Evolutionary conservation across 176 grass and related monocot genomes (phyloP), one percentile per base, ranked within the genome.

Genomic region (Phoenix dactylifera): DNA sequence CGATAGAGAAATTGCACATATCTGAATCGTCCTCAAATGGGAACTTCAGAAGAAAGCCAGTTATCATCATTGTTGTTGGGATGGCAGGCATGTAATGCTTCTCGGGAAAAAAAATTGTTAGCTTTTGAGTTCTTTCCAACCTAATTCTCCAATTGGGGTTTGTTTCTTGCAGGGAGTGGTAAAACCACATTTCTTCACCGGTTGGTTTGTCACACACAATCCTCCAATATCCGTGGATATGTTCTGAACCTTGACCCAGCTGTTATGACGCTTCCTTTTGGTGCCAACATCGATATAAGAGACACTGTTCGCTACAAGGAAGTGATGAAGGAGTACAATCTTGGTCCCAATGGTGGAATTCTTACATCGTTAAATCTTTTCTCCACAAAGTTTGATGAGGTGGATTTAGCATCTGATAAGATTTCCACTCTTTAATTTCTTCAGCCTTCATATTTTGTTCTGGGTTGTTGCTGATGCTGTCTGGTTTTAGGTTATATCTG

Each of bases 311-410:
- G 55, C 3, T 98, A 98, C 44, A 92, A 98, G 81, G 93, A 98
- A 60, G 84, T 98, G 6, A 98, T 92, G 93, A 98, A 92, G 80
- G 87, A 98, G 73, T 88, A 98, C 18, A 78, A 79, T 14, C 87
- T 98, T 35, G 93, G 93, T 35, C 93, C 93, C n/a, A 98, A 98
- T 35, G 93, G 93, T 4, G 87, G 81, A 28, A 92, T 98, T 67
- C 75, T 98, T 22, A 98, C 93, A 30, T 98, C 84, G 0, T 73
- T 98, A 23, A 98, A 98, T 80, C 77, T 92, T 17, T 92, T 98
- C 68, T 54, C 84, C 26, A 92, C 87, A 59, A 92, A 98, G 67
- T 88, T 98, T 7, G 78, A 98, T 18, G 87, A 98, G 84, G 87
- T 90, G 35, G 6, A 44, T 1, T 10, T 0, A 44, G 10, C 35